Conservation (phyloP, 73 alveolate species). For the Tetrahymena borealis region DNA sequence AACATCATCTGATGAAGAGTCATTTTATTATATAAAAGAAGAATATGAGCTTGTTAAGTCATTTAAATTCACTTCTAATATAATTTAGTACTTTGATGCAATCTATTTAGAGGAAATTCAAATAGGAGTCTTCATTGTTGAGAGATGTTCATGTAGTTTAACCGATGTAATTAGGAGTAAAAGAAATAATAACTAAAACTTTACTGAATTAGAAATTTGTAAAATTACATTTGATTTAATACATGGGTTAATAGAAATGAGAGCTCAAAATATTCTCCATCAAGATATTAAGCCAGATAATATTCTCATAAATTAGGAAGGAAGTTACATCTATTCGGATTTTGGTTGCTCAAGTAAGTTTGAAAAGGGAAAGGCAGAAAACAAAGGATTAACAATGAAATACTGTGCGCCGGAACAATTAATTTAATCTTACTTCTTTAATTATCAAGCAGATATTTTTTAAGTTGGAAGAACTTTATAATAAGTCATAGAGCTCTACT, state of each 20-base stretch:
- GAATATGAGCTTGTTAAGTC: neutral
- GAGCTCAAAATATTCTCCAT: neutral
- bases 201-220: neutral
- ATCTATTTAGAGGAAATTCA: neutral
- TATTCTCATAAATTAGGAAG: neutral
- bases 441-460: neutral
- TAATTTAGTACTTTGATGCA: neutral
- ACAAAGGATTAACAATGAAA: neutral
- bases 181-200: neutral
- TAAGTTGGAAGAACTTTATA: neutral
- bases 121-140: neutral
- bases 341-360: neutral
- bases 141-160: neutral
- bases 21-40: neutral
- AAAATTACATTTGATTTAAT: neutral
- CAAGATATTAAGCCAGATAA: neutral
- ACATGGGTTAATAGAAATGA: neutral
- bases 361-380: neutral
- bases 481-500: neutral
- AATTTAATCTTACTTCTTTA: neutral
- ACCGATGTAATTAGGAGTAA: neutral
- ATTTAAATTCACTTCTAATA: neutral
- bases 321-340: neutral
- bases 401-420: neutral
- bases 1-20: neutral